These are phyloP conservation scores for Canariomyces notabilis DNA, from an alignment of 2,329 filamentous ascomycete genomes.

Conservation along the genomic window DNA sequence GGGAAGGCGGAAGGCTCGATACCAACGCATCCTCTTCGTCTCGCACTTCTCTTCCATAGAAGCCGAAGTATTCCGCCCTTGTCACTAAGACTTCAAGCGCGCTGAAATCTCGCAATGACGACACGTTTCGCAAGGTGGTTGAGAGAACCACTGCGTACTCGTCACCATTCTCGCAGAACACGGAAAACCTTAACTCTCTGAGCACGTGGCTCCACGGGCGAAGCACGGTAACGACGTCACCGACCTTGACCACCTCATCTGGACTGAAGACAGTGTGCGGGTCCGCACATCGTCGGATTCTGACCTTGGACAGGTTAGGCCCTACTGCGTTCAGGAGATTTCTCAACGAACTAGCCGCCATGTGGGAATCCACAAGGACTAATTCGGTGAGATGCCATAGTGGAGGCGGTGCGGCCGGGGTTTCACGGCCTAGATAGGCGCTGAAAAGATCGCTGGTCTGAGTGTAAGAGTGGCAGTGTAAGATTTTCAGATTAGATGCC, in stretches of 20 bases:
- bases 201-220: background rate
- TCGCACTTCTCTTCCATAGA: too few species aligned
- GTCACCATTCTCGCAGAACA: too few species aligned
- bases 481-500: background rate
- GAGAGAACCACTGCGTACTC: too few species aligned
- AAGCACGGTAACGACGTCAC: background rate
- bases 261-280: too few species aligned
- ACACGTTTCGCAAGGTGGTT: too few species aligned
- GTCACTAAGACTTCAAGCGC: too few species aligned
- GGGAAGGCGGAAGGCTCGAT: too few species aligned
- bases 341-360: background rate
- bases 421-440: background rate
- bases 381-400: background rate
- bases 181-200: conserved; percentile 1
- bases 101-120: too few species aligned
- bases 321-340: conserved; percentile 2
- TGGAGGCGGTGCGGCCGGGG: background rate
- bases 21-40: too few species aligned
- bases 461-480: background rate
- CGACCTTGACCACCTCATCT: background rate
- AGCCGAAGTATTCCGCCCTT: too few species aligned
- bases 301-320: conserved; percentile 1
- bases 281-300: background rate
- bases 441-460: background rate
- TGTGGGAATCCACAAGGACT: background rate